phyloP scores from a whole-genome alignment of 768 basidiomycete species.

The Boletellus ananas region DNA sequence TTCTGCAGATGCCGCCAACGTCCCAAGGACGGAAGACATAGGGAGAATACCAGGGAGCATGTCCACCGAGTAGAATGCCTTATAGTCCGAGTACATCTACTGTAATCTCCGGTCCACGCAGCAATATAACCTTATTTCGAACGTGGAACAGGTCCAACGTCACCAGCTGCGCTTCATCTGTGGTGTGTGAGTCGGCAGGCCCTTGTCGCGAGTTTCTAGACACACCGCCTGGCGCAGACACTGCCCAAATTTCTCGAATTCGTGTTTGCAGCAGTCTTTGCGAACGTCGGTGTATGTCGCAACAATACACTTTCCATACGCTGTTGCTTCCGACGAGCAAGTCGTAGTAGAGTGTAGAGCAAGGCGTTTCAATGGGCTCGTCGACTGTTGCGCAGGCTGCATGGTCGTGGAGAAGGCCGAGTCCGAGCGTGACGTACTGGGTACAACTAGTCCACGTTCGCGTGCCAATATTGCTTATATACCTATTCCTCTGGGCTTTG shows the following conservation, averaged over 20 bases:
- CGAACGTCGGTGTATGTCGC: slow-evolving; percentile 78
- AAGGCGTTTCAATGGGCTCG: slow-evolving; percentile 54
- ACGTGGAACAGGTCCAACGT: slow-evolving; percentile 4
- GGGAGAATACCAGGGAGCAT: slow-evolving; percentile 34
- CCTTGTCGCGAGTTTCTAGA: slow-evolving; percentile 16
- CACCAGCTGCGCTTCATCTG: slow-evolving; percentile 61
- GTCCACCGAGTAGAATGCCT: slow-evolving; percentile 16
- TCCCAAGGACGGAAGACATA: slow-evolving; percentile 37
- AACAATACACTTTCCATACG: slow-evolving; percentile 87
- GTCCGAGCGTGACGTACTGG: background rate
- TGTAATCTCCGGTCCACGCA: slow-evolving; percentile 12
- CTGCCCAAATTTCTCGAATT: slow-evolving; percentile 79
- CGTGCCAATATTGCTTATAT: no score
- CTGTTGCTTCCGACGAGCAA: slow-evolving; percentile 65
- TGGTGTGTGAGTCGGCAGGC: background rate
- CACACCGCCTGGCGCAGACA: slow-evolving; percentile 80
- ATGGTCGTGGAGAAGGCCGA: slow-evolving; percentile 5
- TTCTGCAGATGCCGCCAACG: slow-evolving; percentile 20
- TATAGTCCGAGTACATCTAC: slow-evolving; percentile 13
- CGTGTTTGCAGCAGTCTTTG: slow-evolving; percentile 78
- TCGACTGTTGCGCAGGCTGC: slow-evolving; percentile 28
- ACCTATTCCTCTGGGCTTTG: no score
- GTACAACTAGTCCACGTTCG: background rate
- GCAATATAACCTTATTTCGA: slow-evolving; percentile 1
- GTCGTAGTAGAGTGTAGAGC: slow-evolving; percentile 72